Conservation (phyloP, 1,284 basidiomycete species). For the Amylostereum chailletii region DNA sequence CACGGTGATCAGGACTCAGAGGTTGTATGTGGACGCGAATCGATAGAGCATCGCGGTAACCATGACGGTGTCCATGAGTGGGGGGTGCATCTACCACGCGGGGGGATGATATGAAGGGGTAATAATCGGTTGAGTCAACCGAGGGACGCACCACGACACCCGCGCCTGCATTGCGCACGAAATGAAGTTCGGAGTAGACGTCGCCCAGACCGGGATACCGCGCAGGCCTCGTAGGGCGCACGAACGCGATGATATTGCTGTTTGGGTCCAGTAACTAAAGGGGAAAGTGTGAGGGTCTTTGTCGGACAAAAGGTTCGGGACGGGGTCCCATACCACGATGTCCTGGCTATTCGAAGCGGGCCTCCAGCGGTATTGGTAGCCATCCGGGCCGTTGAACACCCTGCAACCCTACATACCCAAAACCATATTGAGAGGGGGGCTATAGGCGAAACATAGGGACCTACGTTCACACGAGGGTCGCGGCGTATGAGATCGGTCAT, state of each 20-base stretch:
- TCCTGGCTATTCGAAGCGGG: constrained; percentile 51
- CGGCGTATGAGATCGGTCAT: constrained; percentile 72
- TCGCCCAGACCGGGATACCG: constrained; percentile 71
- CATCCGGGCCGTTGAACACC: constrained; percentile 76
- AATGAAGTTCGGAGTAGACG: constrained; percentile 75
- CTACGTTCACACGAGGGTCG: constrained; percentile 50
- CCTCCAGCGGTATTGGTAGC: constrained; percentile 68
- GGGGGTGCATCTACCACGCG: constrained; percentile 61
- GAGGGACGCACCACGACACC: constrained; percentile 63
- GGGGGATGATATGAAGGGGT: background rate
- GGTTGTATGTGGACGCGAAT: constrained; percentile 29
- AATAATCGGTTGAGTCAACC: background rate
- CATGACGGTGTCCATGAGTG: constrained; percentile 79
- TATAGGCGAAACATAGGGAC: constrained; percentile 17
- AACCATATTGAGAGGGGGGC: background rate
- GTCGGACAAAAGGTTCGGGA: constrained; percentile 10
- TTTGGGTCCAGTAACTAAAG: constrained; percentile 62
- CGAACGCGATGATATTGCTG: constrained; percentile 64
- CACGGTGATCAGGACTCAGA: constrained; percentile 10
- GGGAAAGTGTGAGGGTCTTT: constrained; percentile 14
- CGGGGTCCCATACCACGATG: constrained; percentile 42
- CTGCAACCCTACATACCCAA: constrained; percentile 30
- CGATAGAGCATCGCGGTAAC: constrained; percentile 78
- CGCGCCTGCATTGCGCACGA: constrained; percentile 64
- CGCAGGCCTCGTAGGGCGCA: constrained; percentile 63